A percentile compares a stretch with the other conserved stretches of the same genome.
phyloP scores from a whole-genome alignment of 768 basidiomycete species.

The Tulasnella sp. region DNA sequence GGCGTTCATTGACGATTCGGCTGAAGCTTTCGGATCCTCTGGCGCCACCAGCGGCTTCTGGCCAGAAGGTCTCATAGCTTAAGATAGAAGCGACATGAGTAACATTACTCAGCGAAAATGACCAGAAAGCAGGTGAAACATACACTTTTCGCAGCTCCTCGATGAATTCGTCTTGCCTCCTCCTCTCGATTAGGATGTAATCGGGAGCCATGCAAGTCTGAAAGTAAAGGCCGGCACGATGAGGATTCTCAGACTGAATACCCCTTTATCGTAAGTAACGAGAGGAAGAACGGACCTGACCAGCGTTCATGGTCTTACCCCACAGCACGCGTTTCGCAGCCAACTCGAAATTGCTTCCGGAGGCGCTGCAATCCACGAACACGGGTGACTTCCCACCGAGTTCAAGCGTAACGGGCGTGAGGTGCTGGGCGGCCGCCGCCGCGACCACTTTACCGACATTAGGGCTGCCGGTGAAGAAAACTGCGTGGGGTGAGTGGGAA shows the following conservation, averaged over 20 bases:
- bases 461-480: slow-evolving; percentile 27
- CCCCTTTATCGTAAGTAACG: background rate
- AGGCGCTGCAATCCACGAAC: slow-evolving; percentile 27
- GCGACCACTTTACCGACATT: slow-evolving; percentile 40
- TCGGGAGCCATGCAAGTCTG: slow-evolving; percentile 27
- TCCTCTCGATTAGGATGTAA: slow-evolving; percentile 33
- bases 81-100: background rate
- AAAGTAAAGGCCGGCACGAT: background rate
- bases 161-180: slow-evolving; percentile 38
- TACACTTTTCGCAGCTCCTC: slow-evolving; percentile 32
- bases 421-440: slow-evolving; percentile 40
- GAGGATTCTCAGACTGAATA: too few relatives aligned
- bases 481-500: background rate
- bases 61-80: slow-evolving; percentile 38
- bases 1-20: slow-evolving; percentile 42
- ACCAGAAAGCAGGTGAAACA: too few relatives aligned
- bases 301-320: slow-evolving; percentile 22
- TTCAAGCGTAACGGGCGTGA: slow-evolving; percentile 47
- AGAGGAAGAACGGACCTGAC: slow-evolving; percentile 18
- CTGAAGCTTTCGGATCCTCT: background rate
- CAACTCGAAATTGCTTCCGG: slow-evolving; percentile 16
- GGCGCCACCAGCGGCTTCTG: slow-evolving; percentile 31
- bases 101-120: background rate
- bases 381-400: slow-evolving; percentile 18
- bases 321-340: slow-evolving; percentile 22